Conservation (phyloP, 164 flowering plant species). For the Tetrastigma voinierianum region DNA sequence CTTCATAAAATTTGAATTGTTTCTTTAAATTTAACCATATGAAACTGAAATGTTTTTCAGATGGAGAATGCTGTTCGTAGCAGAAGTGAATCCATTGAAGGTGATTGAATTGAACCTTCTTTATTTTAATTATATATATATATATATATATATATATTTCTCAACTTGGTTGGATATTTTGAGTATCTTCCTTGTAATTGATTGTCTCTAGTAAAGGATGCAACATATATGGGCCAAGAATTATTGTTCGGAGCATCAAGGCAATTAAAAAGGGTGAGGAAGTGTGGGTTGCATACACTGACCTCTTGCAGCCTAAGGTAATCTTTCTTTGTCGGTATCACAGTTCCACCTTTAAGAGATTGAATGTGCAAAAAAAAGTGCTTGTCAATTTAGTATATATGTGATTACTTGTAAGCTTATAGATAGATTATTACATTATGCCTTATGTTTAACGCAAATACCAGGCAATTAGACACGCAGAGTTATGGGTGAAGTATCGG, state of each 20-base stretch:
- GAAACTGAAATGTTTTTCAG: constrained; percentile 16
- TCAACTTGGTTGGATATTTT: too few species aligned
- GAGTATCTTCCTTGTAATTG: neutral
- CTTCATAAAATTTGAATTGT: too few species aligned
- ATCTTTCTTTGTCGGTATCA: neutral
- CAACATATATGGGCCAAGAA: constrained; percentile 46
- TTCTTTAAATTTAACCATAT: too few species aligned
- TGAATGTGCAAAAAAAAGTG: neutral
- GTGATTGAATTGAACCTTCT: neutral
- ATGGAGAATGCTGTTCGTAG: constrained; percentile 12
- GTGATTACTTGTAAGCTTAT: neutral
- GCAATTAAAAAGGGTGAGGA: constrained; percentile 54
- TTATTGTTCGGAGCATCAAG: constrained; percentile 62
- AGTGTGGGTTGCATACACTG: constrained; percentile 69
- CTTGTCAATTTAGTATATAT: neutral
- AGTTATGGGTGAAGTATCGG: constrained; percentile 50
- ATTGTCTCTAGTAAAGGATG: constrained; percentile 19
- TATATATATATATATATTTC: too few species aligned
- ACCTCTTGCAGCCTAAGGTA: constrained; percentile 77
- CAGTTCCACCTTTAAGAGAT: neutral
- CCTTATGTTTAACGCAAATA: too few species aligned
- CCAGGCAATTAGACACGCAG: constrained; percentile 50
- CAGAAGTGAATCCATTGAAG: constrained; percentile 8
- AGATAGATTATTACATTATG: too few species aligned
- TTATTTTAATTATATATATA: too few species aligned